Conservation (phyloP, 768 basidiomycete genomes). For the Tricholoma sp. region DNA sequence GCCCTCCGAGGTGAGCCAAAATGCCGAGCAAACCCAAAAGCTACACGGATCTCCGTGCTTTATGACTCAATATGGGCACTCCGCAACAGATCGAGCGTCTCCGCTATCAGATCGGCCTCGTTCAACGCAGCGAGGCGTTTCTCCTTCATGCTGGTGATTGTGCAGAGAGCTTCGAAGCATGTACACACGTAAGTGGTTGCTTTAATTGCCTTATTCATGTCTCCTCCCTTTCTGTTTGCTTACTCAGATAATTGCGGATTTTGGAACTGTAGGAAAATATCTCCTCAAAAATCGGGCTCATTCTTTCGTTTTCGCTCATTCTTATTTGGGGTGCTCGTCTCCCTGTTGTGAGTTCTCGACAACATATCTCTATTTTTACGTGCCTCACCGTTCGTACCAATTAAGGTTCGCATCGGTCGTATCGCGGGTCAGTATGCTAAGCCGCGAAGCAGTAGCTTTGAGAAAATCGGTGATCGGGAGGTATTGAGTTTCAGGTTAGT, state of each 20-base stretch:
- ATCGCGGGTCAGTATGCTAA: slow-evolving; percentile 98
- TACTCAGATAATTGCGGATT: background rate
- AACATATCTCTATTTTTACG: background rate
- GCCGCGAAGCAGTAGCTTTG: slow-evolving; percentile 80
- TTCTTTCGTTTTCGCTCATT: slow-evolving; percentile 93
- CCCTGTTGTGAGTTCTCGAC: slow-evolving; percentile 65
- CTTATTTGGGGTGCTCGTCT: slow-evolving; percentile 90
- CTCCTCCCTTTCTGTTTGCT: slow-evolving; percentile 1
- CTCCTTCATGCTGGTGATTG: slow-evolving; percentile 97
- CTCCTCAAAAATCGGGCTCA: slow-evolving; percentile 81
- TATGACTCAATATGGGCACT: slow-evolving; percentile 8
- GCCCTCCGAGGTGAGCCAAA: slow-evolving; percentile 71
- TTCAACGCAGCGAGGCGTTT: slow-evolving; percentile 86
- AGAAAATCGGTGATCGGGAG: slow-evolving; percentile 69
- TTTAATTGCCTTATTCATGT: slow-evolving; percentile 1
- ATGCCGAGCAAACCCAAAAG: slow-evolving; percentile 4
- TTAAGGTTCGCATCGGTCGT: slow-evolving; percentile 75
- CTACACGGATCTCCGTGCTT: slow-evolving; percentile 23
- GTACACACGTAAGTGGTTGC: slow-evolving; percentile 61
- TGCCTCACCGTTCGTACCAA: background rate
- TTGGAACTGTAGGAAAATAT: slow-evolving; percentile 64
- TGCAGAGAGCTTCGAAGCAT: slow-evolving; percentile 92
- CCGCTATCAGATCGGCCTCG: slow-evolving; percentile 70
- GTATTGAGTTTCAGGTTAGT: slow-evolving; percentile 83
- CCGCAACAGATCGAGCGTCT: slow-evolving; percentile 72